Conservation (phyloP, 1,284 basidiomycete species). For the Ustilago bromivora region DNA sequence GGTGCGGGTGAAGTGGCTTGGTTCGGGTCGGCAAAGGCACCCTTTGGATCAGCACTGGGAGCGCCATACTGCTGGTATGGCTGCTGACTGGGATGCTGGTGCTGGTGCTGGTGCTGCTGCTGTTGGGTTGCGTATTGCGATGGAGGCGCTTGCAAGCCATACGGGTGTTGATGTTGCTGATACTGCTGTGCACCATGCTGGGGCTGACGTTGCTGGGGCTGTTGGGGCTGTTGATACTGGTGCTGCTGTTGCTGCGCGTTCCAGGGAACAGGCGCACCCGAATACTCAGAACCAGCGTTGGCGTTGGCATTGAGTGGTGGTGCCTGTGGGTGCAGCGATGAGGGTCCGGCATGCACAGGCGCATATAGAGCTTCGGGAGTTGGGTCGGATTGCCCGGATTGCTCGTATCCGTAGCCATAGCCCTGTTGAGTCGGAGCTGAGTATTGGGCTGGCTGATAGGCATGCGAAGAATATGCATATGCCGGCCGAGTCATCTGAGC, state of each 20-base stretch:
- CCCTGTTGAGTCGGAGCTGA: constrained; percentile 5
- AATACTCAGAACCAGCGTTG: constrained; percentile 4
- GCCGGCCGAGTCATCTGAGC: constrained; percentile 75
- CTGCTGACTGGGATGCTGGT: constrained; percentile 3
- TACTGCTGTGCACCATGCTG: constrained; percentile 14
- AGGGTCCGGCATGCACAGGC: constrained; percentile 13
- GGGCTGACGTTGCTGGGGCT: constrained; percentile 6
- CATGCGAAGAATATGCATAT: constrained; percentile 22
- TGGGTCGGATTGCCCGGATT: constrained; percentile 11
- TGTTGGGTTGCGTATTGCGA: constrained; percentile 18
- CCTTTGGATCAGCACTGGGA: constrained; percentile 17
- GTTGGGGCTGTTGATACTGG: constrained; percentile 10
- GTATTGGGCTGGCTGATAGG: constrained; percentile 15
- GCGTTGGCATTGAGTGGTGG: constrained; percentile 7
- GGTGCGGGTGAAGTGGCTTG: constrained; percentile 10
- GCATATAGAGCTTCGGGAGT: constrained; percentile 13
- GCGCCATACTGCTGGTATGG: constrained; percentile 20
- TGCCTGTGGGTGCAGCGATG: constrained; percentile 28
- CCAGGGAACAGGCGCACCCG: constrained; percentile 17
- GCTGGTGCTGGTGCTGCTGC: constrained; percentile 14
- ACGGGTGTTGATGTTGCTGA: constrained; percentile 27
- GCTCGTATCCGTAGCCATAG: constrained; percentile 31
- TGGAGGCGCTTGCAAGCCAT: constrained; percentile 9
- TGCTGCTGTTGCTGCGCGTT: constrained; percentile 21
- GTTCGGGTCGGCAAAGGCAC: constrained; percentile 18